Conservation (phyloP, 768 basidiomycete genomes). For the Lentinus tigrinus region DNA sequence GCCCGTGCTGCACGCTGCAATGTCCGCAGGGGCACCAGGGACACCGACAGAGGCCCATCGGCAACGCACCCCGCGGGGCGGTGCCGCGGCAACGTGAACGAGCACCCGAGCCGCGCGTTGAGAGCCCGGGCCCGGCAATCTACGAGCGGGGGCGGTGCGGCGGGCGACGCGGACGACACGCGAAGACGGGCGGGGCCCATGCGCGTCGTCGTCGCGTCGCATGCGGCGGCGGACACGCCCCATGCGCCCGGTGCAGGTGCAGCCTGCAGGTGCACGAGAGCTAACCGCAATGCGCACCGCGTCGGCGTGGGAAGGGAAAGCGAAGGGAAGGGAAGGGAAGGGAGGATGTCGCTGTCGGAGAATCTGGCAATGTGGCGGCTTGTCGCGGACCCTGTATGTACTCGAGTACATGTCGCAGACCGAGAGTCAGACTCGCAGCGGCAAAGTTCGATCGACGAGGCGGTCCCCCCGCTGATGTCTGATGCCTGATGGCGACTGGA, state of each 20-base stretch:
- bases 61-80: no score
- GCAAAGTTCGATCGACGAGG: background rate
- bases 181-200: background rate
- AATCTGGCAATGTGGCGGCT: no score
- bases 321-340: no score
- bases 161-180: background rate
- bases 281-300: background rate
- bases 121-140: no score
- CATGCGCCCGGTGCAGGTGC: background rate
- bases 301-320: conserved; percentile 1
- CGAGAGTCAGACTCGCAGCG: background rate
- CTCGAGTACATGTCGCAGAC: no score
- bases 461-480: background rate
- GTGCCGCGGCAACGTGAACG: background rate
- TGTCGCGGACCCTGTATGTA: background rate
- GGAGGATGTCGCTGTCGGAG: background rate
- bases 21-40: background rate
- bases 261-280: background rate
- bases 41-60: no score
- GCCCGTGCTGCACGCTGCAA: background rate
- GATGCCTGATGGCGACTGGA: no score
- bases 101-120: no score
- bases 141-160: no score
- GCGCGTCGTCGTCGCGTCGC: background rate
- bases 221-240: background rate